Percentiles rank a stretch among this genome's conserved stretches.
Evolutionary conservation across 2,329 filamentous ascomycete genomes (phyloP).

Genomic region (Sphaerulina musiva): DNA sequence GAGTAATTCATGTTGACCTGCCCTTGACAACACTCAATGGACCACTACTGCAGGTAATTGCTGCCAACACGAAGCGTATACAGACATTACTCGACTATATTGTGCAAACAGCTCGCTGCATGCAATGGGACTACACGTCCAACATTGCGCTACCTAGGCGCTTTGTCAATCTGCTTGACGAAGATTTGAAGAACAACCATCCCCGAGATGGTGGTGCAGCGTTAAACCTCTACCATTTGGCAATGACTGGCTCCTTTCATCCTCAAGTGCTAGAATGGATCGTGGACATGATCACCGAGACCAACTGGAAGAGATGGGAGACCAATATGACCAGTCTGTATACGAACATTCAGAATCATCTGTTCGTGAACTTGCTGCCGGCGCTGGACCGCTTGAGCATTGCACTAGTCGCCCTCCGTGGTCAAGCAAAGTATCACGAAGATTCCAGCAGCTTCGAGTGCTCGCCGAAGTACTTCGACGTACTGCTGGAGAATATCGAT

Average conservation of each 20-base stretch:
- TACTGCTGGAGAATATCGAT: slow-evolving; percentile 60
- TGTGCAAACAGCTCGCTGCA: slow-evolving; percentile 69
- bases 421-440: slow-evolving; percentile 74
- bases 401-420: slow-evolving; percentile 73
- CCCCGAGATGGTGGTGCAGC: slow-evolving; percentile 55
- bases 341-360: slow-evolving; percentile 65
- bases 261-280: slow-evolving; percentile 78
- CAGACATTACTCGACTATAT: slow-evolving; percentile 84
- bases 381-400: slow-evolving; percentile 77
- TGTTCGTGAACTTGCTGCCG: slow-evolving; percentile 83
- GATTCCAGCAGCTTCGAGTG: slow-evolving; percentile 55
- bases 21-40: slow-evolving; percentile 26
- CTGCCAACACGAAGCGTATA: slow-evolving; percentile 75
- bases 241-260: slow-evolving; percentile 74
- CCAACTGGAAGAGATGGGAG: slow-evolving; percentile 80
- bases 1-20: slow-evolving; percentile 21
- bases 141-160: slow-evolving; percentile 58
- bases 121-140: slow-evolving; percentile 75
- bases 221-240: slow-evolving; percentile 73
- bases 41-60: slow-evolving; percentile 71
- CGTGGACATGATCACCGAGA: slow-evolving; percentile 29
- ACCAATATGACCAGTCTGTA: slow-evolving; percentile 75
- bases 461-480: slow-evolving; percentile 35
- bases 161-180: slow-evolving; percentile 49
- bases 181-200: slow-evolving; percentile 62